Evolutionary conservation across 768 basidiomycete species (phyloP).

Genomic region (Lenzites betulinus): DNA sequence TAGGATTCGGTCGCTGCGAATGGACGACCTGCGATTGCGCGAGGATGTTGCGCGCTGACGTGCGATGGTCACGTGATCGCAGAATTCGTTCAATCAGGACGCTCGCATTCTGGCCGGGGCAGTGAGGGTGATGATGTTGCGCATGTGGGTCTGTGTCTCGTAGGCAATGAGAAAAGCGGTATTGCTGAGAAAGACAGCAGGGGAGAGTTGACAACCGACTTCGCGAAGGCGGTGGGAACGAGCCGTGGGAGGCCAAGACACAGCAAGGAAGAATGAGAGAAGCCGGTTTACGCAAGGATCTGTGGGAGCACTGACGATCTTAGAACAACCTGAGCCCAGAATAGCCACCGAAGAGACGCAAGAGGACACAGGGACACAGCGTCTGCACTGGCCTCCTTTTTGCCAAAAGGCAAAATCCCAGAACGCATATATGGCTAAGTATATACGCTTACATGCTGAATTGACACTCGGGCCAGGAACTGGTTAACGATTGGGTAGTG

Average conservation of each 20-base stretch:
- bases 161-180: constrained; percentile 1
- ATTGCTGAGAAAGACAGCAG: constrained; percentile 4
- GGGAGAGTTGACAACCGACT: neutral
- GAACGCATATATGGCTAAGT: too few relatives aligned
- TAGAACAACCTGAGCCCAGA: neutral
- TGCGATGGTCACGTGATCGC: constrained; percentile 17
- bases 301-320: neutral
- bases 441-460: too few relatives aligned
- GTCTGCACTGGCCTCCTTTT: too few relatives aligned
- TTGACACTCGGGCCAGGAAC: too few relatives aligned
- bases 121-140: constrained; percentile 5
- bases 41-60: constrained; percentile 23
- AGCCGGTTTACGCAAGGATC: constrained; percentile 8
- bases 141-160: neutral
- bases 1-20: constrained; percentile 3
- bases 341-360: too few relatives aligned
- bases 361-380: too few relatives aligned
- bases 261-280: neutral
- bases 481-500: too few relatives aligned
- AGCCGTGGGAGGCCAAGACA: neutral
- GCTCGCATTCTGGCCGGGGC: constrained; percentile 13
- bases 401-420: too few relatives aligned
- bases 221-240: constrained; percentile 3
- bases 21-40: constrained; percentile 19
- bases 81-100: constrained; percentile 8